phyloP scores from a whole-genome alignment of 441 rosid species.

The Euphorbia schlechtendalii region DNA sequence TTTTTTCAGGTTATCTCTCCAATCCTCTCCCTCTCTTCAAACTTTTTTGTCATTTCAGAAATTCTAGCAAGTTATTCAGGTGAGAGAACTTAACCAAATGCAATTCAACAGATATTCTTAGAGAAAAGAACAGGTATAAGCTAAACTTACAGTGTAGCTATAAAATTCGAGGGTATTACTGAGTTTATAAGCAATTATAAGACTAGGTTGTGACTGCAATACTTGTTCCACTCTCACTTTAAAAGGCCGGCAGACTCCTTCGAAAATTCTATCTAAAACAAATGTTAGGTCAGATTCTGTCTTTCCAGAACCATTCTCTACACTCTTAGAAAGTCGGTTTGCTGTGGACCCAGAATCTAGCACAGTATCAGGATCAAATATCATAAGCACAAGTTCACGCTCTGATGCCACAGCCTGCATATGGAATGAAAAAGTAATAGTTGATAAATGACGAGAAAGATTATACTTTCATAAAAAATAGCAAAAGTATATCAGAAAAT shows the following conservation, averaged over 20 bases:
- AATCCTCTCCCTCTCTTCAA: neutral
- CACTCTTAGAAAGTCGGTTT: conserved; percentile 34
- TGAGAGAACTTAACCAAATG: neutral
- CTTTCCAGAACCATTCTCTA: conserved; percentile 57
- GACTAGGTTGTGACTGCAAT: conserved; percentile 92
- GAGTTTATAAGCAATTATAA: conserved; percentile 81
- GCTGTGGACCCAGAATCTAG: conserved; percentile 52
- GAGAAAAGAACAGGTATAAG: conserved; percentile 10
- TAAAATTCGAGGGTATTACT: conserved; percentile 89
- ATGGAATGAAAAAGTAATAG: conserved; percentile 17
- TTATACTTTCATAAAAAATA: neutral
- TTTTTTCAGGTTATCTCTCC: neutral
- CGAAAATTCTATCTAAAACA: conserved; percentile 94
- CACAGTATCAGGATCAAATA: conserved; percentile 72
- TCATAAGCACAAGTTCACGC: conserved; percentile 76
- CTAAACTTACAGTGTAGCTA: conserved; percentile 72
- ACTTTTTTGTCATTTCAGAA: neutral
- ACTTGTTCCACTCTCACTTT: conserved; percentile 99
- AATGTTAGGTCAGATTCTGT: conserved; percentile 67
- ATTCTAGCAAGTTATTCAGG: neutral
- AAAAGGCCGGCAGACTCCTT: conserved; percentile 98
- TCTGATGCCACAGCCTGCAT: conserved; percentile 97
- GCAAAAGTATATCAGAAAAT: conserved; percentile 13
- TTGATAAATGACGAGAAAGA: conserved; percentile 15
- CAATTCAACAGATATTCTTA: neutral